phyloP scores from a whole-genome alignment of 2,329 filamentous ascomycete species.

The Colletotrichum gigasporum region DNA sequence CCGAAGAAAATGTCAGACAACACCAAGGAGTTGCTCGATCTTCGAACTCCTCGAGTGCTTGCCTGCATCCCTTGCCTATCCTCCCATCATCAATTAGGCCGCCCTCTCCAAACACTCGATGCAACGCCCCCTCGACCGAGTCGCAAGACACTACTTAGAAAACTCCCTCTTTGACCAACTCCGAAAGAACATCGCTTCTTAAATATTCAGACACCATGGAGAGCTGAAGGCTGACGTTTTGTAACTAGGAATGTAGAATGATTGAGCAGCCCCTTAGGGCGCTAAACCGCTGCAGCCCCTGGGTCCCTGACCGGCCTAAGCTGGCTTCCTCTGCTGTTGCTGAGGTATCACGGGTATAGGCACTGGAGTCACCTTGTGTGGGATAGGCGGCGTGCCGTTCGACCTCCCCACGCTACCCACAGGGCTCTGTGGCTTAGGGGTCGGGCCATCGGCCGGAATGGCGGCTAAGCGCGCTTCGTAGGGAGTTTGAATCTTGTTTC shows the following conservation, averaged over 20 bases:
- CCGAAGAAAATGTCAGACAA: background rate
- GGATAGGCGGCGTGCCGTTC: slow-evolving; percentile 48
- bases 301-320: background rate
- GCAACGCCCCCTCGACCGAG: background rate
- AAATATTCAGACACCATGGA: slow-evolving; percentile 21
- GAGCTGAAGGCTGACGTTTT: background rate
- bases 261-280: background rate
- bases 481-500: slow-evolving; percentile 58
- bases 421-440: slow-evolving; percentile 45
- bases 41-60: background rate
- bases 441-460: slow-evolving; percentile 44
- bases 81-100: slow-evolving; percentile 13
- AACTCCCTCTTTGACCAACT: slow-evolving; percentile 10
- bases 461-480: slow-evolving; percentile 48
- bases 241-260: too few species aligned
- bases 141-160: slow-evolving; percentile 1
- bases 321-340: slow-evolving; percentile 39
- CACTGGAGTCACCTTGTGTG: slow-evolving; percentile 54
- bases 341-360: slow-evolving; percentile 54
- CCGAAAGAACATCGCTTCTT: slow-evolving; percentile 18
- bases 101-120: background rate
- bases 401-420: slow-evolving; percentile 18
- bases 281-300: too few species aligned
- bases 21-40: background rate
- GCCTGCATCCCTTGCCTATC: slow-evolving; percentile 9